Evolutionary conservation across 495 filamentous ascomycete genomes (phyloP).

Genomic region (Tuber umbilicatum): DNA sequence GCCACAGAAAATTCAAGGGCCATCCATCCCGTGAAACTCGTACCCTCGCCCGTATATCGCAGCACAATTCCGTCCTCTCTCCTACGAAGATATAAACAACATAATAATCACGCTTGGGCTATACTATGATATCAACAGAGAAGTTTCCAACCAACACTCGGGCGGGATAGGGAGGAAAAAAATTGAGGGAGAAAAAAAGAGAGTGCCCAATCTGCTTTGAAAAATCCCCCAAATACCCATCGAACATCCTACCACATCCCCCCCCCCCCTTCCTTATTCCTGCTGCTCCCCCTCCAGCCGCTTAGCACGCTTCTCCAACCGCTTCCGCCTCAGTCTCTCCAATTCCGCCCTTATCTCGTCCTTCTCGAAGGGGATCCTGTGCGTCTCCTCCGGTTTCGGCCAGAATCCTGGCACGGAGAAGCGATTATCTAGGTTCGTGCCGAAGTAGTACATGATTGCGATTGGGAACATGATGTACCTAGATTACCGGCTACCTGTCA

Average conservation of each 20-base stretch:
- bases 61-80: neutral
- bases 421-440: constrained; percentile 88
- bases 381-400: constrained; percentile 76
- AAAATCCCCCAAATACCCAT: neutral
- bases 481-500: constrained; percentile 12
- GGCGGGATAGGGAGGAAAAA: neutral
- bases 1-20: neutral
- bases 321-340: constrained; percentile 58
- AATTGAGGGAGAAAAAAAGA: neutral
- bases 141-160: neutral
- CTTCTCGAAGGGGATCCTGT: constrained; percentile 79
- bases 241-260: neutral
- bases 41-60: neutral
- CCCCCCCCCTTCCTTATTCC: neutral
- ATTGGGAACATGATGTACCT: constrained; percentile 99
- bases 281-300: constrained; percentile 40
- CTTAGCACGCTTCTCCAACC: constrained; percentile 53
- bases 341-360: constrained; percentile 81
- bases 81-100: neutral
- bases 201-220: neutral
- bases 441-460: constrained; percentile 99
- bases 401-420: constrained; percentile 89
- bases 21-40: neutral
- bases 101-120: neutral
- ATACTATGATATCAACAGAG: neutral